Conservation (phyloP, 2,329 filamentous ascomycete genomes). For the Diaporthe ampelina region DNA sequence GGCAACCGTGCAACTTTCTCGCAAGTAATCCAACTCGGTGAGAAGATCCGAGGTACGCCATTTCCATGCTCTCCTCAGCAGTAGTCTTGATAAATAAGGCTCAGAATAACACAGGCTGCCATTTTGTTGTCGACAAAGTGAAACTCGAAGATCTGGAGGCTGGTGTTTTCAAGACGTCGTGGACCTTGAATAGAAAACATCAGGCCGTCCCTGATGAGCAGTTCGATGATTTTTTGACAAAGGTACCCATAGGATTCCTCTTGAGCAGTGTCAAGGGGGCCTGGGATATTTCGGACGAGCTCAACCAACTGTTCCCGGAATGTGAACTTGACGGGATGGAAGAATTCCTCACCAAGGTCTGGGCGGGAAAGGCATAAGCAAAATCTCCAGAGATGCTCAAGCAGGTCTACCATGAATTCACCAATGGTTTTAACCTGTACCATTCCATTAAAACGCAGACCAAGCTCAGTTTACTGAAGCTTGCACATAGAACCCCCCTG, state of each 20-base stretch:
- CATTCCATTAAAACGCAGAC: no score
- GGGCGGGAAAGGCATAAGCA: slow-evolving; percentile 51
- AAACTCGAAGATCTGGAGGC: slow-evolving; percentile 61
- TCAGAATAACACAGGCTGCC: slow-evolving; percentile 46
- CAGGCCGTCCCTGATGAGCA: slow-evolving; percentile 52
- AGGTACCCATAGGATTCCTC: slow-evolving; percentile 58
- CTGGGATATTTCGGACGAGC: slow-evolving; percentile 59
- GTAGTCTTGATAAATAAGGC: neutral
- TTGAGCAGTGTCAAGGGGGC: slow-evolving; percentile 56
- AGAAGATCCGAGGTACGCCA: slow-evolving; percentile 39
- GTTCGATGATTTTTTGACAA: slow-evolving; percentile 51
- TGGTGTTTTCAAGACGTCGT: slow-evolving; percentile 56
- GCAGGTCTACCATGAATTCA: no score
- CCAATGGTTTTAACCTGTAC: no score
- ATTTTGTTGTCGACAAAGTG: slow-evolving; percentile 60
- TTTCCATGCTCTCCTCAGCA: neutral
- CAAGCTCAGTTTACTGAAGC: no score
- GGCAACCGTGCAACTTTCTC: slow-evolving; percentile 53
- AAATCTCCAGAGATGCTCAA: no score
- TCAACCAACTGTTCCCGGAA: slow-evolving; percentile 59
- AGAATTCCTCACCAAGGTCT: slow-evolving; percentile 55
- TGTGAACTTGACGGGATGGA: slow-evolving; percentile 57
- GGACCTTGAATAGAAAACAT: slow-evolving; percentile 54
- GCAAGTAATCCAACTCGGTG: slow-evolving; percentile 56
- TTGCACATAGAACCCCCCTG: no score